phyloP scores from a whole-genome alignment of 2,329 filamentous ascomycete genomes.

The Alternaria conjuncta region DNA sequence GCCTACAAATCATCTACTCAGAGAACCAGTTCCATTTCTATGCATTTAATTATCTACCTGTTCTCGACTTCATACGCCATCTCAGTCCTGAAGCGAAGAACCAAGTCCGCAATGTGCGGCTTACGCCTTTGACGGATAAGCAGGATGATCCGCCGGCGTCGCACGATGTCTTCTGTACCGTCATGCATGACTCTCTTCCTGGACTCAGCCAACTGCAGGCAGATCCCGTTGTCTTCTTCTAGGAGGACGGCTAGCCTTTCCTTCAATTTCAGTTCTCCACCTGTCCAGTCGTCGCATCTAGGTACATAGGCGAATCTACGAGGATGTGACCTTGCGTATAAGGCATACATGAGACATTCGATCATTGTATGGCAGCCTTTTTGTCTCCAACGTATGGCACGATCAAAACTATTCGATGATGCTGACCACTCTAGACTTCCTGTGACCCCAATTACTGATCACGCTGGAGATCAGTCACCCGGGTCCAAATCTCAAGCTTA shows the following conservation, averaged over 20 bases:
- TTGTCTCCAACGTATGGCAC: not conserved
- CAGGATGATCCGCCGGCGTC: slow-evolving; percentile 43
- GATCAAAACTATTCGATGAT: not conserved
- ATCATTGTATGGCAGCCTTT: not conserved
- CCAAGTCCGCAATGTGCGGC: slow-evolving; percentile 42
- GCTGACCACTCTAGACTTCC: not conserved
- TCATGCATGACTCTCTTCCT: slow-evolving; percentile 47
- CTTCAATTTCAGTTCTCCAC: not conserved
- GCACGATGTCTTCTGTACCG: slow-evolving; percentile 48
- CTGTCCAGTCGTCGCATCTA: slow-evolving; percentile 1
- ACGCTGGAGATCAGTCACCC: not conserved
- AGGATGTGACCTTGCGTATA: not conserved
- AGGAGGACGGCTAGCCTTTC: slow-evolving; percentile 3
- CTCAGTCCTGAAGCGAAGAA: slow-evolving; percentile 48
- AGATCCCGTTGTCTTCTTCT: slow-evolving; percentile 47
- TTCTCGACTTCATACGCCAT: slow-evolving; percentile 49
- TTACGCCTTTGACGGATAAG: slow-evolving; percentile 47
- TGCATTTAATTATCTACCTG: slow-evolving; percentile 48
- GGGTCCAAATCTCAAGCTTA: not conserved
- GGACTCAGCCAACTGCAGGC: slow-evolving; percentile 46
- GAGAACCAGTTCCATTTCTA: slow-evolving; percentile 51
- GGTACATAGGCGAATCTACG: slow-evolving; percentile 10
- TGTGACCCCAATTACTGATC: not conserved
- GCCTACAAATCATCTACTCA: slow-evolving; percentile 47
- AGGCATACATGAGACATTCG: slow-evolving; percentile 1